These are phyloP conservation scores for Arabidopsis arenosa DNA, from an alignment of 345 rosid species.

Conservation along the genomic window DNA sequence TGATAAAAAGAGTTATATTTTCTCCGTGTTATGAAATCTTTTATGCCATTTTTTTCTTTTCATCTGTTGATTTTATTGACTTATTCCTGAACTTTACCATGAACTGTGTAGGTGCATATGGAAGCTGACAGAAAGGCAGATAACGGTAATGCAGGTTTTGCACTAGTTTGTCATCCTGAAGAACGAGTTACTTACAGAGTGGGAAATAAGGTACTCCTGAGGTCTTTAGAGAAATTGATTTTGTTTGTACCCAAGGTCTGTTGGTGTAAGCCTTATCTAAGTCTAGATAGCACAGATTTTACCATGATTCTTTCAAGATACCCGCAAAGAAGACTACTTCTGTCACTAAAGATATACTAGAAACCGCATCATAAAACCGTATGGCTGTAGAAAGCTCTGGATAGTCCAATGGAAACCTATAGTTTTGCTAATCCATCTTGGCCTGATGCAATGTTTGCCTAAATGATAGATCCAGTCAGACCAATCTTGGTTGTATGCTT, in stretches of 20 bases:
- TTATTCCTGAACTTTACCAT: slow-evolving; percentile 25
- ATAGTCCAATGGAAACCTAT: slow-evolving; percentile 11
- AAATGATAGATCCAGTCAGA: slow-evolving; percentile 13
- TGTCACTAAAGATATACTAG: slow-evolving; percentile 5
- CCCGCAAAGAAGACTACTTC: neutral
- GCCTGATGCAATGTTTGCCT: slow-evolving; percentile 10
- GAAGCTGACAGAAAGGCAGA: slow-evolving; percentile 82
- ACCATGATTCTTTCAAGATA: slow-evolving; percentile 9
- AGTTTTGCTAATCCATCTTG: slow-evolving; percentile 13
- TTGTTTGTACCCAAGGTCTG: slow-evolving; percentile 7
- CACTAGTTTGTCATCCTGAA: slow-evolving; percentile 51
- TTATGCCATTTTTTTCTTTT: neutral
- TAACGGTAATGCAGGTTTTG: slow-evolving; percentile 53
- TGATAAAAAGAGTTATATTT: neutral
- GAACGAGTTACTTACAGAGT: slow-evolving; percentile 77
- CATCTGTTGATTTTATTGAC: slow-evolving; percentile 8
- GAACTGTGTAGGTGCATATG: slow-evolving; percentile 80
- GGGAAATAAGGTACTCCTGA: slow-evolving; percentile 68
- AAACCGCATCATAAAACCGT: slow-evolving; percentile 2
- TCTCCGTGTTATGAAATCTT: neutral
- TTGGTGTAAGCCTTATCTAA: neutral
- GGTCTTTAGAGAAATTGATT: slow-evolving; percentile 6
- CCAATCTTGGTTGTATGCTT: slow-evolving; percentile 14
- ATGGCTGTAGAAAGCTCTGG: slow-evolving; percentile 15
- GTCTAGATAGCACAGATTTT: slow-evolving; percentile 13